phyloP scores from a whole-genome alignment of 495 filamentous ascomycete genomes.

The Opeltia flavorubescens region DNA sequence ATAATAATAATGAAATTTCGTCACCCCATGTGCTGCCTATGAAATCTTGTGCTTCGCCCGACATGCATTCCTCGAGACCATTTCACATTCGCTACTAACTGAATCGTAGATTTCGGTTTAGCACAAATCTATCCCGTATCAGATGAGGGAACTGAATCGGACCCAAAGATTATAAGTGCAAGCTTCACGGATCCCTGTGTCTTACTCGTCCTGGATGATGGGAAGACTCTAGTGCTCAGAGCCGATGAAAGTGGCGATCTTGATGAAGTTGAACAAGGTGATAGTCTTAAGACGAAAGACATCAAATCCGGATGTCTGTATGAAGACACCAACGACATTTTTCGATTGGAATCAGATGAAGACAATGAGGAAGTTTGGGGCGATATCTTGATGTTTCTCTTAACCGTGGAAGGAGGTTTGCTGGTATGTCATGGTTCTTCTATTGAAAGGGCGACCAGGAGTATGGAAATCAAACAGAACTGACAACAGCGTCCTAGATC shows the following conservation, averaged over 20 bases:
- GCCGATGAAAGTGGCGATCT: slow-evolving; percentile 70
- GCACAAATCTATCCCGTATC: slow-evolving; percentile 79
- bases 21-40: not conserved
- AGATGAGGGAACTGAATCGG: slow-evolving; percentile 70
- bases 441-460: too few species aligned
- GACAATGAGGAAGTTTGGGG: slow-evolving; percentile 30
- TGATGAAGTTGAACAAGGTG: slow-evolving; percentile 58
- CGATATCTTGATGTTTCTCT: slow-evolving; percentile 55
- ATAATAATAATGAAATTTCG: too few species aligned
- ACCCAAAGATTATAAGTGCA: slow-evolving; percentile 59
- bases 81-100: not conserved
- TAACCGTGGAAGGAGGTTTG: slow-evolving; percentile 55
- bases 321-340: slow-evolving; percentile 43
- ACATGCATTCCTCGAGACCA: not conserved
- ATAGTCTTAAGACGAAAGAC: slow-evolving; percentile 39
- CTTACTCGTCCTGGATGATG: slow-evolving; percentile 72
- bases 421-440: too few species aligned
- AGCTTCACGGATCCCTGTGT: slow-evolving; percentile 81
- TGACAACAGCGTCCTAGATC: slow-evolving; percentile 19
- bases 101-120: slow-evolving; percentile 57
- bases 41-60: not conserved
- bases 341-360: slow-evolving; percentile 27
- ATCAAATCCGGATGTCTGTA: slow-evolving; percentile 79
- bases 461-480: not conserved
- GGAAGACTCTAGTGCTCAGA: slow-evolving; percentile 57